Evolutionary conservation across 2,329 filamentous ascomycete species (phyloP), one percentile per base, ranked within the genome.

Genomic region (Claviceps monticola): DNA sequence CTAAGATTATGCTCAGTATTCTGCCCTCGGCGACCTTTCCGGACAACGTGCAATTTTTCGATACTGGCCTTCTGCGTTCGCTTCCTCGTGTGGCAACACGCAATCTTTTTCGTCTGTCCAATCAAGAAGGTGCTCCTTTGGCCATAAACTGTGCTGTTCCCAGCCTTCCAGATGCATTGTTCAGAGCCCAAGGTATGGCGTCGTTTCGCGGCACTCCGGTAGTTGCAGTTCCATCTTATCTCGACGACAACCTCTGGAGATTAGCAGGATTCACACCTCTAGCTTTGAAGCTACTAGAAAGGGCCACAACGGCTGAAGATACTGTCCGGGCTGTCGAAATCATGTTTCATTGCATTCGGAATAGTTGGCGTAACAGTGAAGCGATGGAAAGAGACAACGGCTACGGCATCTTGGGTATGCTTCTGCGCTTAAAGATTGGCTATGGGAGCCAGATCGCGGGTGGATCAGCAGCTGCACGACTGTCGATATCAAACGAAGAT

Each of bases 301-400:
- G 83, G 37, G 84, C 93, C 1, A 74, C 75, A 2, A 83, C 81
- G 0, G 74, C 79, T 7, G 80, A 89, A 48, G 82, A 83, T 45
- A 81, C 90, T 29, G 70, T 90, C 9, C 78, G 86, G 51, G 83
- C 90, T 1, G 82, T 94, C 2, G 82, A 94, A 60, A 85, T 94
- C 60, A 74, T 95, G 26, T 89, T 96, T 56, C 81, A 86, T 57
- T 88, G 87, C 54, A 86, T 96, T 48, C 84, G 86, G 57, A 84
- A 86, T 56, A 97, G 86, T 63, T 98, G 94, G 93, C 80, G 93
- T 56, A 97, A 97, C 58, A 97, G 93, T 58, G 94, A 98, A 65
- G 90, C 93, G 26, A 96, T 98, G 86, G 93, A 98, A 66, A 83
- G 87, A 60, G 89, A 95, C 54, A 93, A 94, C 58, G 94, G 91